phyloP scores from a whole-genome alignment of 106 monocot genomes.

The Allium cepa region DNA sequence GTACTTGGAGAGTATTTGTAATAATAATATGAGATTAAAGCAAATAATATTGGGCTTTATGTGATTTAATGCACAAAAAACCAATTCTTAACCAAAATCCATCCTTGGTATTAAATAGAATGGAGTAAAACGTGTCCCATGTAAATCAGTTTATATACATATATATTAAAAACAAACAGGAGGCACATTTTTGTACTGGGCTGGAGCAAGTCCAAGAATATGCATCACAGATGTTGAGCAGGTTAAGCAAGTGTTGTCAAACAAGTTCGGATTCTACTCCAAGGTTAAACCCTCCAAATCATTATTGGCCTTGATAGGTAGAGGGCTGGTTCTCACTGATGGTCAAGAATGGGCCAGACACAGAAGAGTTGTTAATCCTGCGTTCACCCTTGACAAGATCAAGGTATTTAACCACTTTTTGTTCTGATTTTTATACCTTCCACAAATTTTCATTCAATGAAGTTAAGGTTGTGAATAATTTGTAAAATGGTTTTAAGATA shows the following conservation, averaged over 20 bases:
- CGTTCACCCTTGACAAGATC: conserved; percentile 57
- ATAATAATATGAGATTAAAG: too few relatives aligned
- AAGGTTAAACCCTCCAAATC: conserved; percentile 1
- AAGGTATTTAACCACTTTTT: conserved; percentile 9
- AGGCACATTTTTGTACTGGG: conserved; percentile 31
- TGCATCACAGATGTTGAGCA: conserved; percentile 34
- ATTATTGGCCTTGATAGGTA: conserved; percentile 25
- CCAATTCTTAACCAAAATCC: background rate
- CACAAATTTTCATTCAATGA: too few relatives aligned
- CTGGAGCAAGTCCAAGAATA: conserved; percentile 26
- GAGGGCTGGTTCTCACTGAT: conserved; percentile 31
- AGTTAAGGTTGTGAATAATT: too few relatives aligned
- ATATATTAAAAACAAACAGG: conserved; percentile 1
- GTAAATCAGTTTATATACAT: too few relatives aligned
- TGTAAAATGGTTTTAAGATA: too few relatives aligned
- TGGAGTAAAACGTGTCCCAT: background rate
- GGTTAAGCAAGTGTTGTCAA: conserved; percentile 11
- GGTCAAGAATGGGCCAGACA: conserved; percentile 46
- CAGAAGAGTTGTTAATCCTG: conserved; percentile 35
- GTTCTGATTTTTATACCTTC: too few relatives aligned
- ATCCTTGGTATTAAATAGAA: background rate
- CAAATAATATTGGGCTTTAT: too few relatives aligned
- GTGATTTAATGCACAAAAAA: background rate
- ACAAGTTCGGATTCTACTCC: conserved; percentile 39
- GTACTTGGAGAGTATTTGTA: too few relatives aligned